Percentiles rank a stretch among this genome's conserved stretches.
phyloP scores from a whole-genome alignment of 768 basidiomycete species.

The Mrakia hoshinonis region DNA sequence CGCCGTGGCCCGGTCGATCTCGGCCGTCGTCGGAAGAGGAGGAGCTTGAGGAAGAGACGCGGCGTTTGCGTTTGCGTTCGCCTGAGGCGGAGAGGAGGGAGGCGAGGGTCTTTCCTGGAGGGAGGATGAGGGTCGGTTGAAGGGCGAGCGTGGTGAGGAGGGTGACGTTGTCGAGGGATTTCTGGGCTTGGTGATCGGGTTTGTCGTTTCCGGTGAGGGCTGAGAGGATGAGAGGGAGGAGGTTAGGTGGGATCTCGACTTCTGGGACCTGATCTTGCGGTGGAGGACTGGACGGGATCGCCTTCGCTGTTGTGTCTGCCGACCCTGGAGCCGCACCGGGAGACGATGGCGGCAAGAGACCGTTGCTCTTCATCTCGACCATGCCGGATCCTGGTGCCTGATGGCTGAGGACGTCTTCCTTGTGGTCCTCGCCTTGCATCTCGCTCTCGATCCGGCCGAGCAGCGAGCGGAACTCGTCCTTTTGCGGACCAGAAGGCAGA shows the following conservation, averaged over 20 bases:
- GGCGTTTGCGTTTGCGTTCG: slow-evolving; percentile 18
- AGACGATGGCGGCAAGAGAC: neutral
- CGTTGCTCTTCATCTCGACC: slow-evolving; percentile 1
- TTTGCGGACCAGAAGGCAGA: neutral
- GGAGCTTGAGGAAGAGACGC: neutral
- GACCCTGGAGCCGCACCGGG: neutral
- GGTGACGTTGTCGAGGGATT: neutral
- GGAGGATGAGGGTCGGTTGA: slow-evolving; percentile 20
- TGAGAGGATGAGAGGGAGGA: slow-evolving; percentile 12
- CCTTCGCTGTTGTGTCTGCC: neutral
- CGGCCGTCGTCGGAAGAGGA: neutral
- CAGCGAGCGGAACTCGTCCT: neutral
- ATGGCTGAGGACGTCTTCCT: neutral
- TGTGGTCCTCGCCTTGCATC: neutral
- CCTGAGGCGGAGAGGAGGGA: slow-evolving; percentile 4
- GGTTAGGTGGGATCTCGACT: neutral
- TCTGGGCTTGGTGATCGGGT: neutral
- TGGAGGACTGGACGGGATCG: neutral
- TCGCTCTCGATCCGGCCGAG: neutral
- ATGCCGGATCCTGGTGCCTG: neutral
- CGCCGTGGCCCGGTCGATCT: neutral
- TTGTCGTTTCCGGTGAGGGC: neutral
- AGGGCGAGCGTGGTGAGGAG: slow-evolving; percentile 20
- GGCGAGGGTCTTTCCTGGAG: slow-evolving; percentile 20
- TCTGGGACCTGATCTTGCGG: too few relatives aligned